These are phyloP conservation scores for Ceratobasidium sp. DNA, from an alignment of 1,284 basidiomycete genomes.

Conservation along the genomic window DNA sequence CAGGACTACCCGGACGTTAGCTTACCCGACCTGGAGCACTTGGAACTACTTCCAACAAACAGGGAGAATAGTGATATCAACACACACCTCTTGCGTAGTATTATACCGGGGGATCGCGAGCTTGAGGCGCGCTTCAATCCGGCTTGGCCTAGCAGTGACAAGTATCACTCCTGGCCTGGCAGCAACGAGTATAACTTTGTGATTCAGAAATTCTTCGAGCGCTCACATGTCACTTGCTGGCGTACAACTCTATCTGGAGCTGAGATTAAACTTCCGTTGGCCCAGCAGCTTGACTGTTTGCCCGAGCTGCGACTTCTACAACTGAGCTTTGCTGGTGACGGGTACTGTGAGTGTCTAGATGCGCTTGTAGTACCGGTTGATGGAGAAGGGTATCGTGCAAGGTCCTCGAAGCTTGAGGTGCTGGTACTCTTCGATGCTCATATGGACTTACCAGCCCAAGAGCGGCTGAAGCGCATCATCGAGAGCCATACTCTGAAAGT, in stretches of 20 bases:
- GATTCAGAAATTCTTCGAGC: background rate
- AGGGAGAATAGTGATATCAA: no score
- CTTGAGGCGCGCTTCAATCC: background rate
- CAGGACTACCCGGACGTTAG: no score
- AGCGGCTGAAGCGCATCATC: background rate
- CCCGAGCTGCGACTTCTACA: background rate
- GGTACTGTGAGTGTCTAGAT: background rate
- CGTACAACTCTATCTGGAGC: background rate
- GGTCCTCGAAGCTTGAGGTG: background rate
- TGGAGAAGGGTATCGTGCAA: background rate
- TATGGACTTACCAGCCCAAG: background rate
- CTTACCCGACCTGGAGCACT: no score
- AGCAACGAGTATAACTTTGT: no score
- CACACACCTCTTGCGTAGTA: background rate
- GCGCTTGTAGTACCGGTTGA: background rate
- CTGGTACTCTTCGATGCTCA: background rate
- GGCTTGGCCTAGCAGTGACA: background rate
- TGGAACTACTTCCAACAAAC: background rate
- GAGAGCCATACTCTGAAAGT: background rate
- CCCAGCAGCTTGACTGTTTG: background rate
- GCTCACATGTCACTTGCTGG: background rate
- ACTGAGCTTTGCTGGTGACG: background rate
- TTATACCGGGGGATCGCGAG: background rate
- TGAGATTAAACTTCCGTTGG: background rate
- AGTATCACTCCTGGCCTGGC: no score